Percentiles rank a stretch among this genome's conserved stretches.
Conservation (phyloP, 768 basidiomycete genomes). For the Hygrocybe coccinea region DNA sequence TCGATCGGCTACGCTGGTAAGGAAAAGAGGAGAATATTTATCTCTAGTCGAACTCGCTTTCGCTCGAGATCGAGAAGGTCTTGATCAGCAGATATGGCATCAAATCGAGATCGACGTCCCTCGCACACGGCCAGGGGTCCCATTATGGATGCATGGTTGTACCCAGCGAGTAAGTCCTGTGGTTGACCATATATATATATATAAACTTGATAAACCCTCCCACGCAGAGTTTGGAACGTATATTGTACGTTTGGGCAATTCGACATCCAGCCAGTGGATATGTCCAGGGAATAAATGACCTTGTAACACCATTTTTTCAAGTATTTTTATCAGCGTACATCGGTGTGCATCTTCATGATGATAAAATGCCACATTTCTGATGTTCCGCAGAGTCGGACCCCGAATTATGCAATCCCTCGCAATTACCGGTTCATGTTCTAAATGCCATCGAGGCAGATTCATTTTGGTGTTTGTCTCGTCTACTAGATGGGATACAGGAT, state of each 20-base stretch:
- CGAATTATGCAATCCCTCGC: conserved; percentile 76
- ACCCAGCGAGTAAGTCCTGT: conserved; percentile 73
- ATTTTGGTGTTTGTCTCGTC: conserved; percentile 95
- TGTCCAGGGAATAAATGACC: conserved; percentile 98
- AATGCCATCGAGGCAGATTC: conserved; percentile 93
- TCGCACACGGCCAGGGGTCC: conserved; percentile 85
- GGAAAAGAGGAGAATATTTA: conserved; percentile 89
- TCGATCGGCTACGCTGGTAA: conserved; percentile 68
- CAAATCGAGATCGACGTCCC: conserved; percentile 99
- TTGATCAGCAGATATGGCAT: conserved; percentile 98
- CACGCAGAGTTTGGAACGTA: conserved; percentile 81
- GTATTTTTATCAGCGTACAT: conserved; percentile 95
- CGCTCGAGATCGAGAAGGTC: conserved; percentile 72
- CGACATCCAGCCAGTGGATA: conserved; percentile 98
- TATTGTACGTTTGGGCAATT: conserved; percentile 98
- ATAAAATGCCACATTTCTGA: conserved; percentile 1
- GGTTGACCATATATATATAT: not conserved
- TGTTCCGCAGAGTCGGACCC: conserved; percentile 76
- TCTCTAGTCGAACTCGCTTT: conserved; percentile 89
- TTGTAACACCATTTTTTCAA: conserved; percentile 96
- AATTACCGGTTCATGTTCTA: conserved; percentile 64
- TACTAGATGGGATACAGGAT: conserved; percentile 96
- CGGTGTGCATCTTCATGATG: conserved; percentile 41
- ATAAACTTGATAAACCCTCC: conserved; percentile 6
- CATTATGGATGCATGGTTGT: conserved; percentile 82